Evolutionary conservation across 2,329 filamentous ascomycete genomes (phyloP).

Genomic region (Alternaria panax): DNA sequence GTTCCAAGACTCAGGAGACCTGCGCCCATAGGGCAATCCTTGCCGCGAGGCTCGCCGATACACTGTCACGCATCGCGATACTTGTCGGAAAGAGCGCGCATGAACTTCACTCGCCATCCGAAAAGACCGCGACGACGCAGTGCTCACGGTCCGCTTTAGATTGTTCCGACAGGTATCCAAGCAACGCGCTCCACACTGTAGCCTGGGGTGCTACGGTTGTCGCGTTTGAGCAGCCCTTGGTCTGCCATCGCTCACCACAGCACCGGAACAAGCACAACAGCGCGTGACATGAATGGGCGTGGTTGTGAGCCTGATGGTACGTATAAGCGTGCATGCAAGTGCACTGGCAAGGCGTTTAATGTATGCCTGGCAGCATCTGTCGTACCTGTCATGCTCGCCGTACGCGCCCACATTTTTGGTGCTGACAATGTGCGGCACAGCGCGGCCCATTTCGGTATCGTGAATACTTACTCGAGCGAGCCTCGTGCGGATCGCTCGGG

Average conservation of each 20-base stretch:
- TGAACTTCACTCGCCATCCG: constrained; percentile 37
- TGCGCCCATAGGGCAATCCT: constrained; percentile 29
- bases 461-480: constrained; percentile 31
- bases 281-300: neutral
- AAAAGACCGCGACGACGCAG: constrained; percentile 24
- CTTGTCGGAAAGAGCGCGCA: constrained; percentile 39
- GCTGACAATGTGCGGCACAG: constrained; percentile 14
- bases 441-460: constrained; percentile 33
- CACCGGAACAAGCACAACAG: constrained; percentile 12
- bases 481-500: constrained; percentile 45
- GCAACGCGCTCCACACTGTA: constrained; percentile 9
- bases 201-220: constrained; percentile 13
- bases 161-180: constrained; percentile 14
- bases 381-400: constrained; percentile 11
- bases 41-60: constrained; percentile 28
- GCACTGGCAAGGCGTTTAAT: constrained; percentile 14
- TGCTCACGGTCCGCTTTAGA: constrained; percentile 6
- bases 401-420: constrained; percentile 16
- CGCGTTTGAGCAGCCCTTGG: constrained; percentile 15
- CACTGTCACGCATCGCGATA: constrained; percentile 16
- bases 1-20: constrained; percentile 27
- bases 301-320: neutral
- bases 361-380: constrained; percentile 7
- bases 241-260: constrained; percentile 14
- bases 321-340: neutral